These are phyloP conservation scores for Phytopythium ostracodes DNA, from an alignment of 352 stramenopile species.

Conservation along the genomic window DNA sequence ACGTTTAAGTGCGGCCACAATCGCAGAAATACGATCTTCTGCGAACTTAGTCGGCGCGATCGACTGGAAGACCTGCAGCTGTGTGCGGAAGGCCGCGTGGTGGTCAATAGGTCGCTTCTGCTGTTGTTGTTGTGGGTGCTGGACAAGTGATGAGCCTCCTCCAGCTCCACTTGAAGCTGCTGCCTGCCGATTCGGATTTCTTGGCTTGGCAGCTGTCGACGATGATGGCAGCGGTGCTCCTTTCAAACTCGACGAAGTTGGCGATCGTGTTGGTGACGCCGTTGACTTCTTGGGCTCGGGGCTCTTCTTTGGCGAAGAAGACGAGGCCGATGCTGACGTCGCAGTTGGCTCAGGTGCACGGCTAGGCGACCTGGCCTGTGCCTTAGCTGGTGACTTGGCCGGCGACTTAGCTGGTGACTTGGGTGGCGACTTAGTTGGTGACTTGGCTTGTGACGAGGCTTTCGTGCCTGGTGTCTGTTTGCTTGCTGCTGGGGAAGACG, in stretches of 20 bases:
- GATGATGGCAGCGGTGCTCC: background rate
- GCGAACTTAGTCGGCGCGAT: constrained; percentile 31
- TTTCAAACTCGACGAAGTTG: constrained; percentile 5
- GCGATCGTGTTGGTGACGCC: background rate
- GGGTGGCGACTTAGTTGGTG: background rate
- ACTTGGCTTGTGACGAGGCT: background rate
- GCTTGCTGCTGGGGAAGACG: background rate
- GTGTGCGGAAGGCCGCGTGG: constrained; percentile 5
- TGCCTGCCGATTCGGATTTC: background rate
- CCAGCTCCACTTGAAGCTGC: background rate
- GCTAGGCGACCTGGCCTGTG: background rate
- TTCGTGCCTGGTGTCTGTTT: background rate
- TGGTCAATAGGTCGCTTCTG: background rate
- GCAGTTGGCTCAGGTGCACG: background rate
- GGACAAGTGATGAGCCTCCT: constrained; percentile 6
- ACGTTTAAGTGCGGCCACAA: constrained; percentile 34
- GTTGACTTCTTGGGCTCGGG: background rate
- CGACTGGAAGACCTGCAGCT: constrained; percentile 24
- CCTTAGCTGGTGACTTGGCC: background rate
- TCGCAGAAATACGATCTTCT: constrained; percentile 39
- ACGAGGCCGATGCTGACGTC: background rate
- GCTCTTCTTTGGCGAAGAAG: constrained; percentile 5
- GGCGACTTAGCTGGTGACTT: constrained; percentile 6
- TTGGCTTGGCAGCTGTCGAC: background rate
- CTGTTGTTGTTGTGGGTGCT: constrained; percentile 11